Conservation (phyloP, 169 alveolate species). For the Perkinsus chesapeaki region DNA sequence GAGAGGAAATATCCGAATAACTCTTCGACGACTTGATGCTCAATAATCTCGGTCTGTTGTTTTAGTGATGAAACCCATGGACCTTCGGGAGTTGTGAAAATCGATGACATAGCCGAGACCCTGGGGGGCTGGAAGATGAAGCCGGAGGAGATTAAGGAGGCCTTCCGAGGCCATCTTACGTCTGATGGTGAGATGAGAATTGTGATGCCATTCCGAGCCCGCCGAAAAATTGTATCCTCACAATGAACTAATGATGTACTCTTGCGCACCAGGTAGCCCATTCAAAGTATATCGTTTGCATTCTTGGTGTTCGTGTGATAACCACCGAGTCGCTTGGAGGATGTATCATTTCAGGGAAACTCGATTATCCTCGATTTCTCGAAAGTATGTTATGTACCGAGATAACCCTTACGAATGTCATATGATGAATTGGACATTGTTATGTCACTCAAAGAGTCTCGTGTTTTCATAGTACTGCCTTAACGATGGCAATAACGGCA, state of each 20-base stretch:
- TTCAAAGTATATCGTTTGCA: background rate
- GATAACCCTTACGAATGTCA: background rate
- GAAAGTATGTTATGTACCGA: background rate
- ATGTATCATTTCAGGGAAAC: background rate
- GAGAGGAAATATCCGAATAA: too few relatives aligned
- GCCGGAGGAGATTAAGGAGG: background rate
- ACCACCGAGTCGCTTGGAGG: background rate
- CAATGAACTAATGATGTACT: background rate
- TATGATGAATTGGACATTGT: background rate
- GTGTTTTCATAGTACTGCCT: too few relatives aligned
- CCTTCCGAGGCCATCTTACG: background rate
- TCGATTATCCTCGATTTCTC: background rate
- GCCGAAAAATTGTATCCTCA: background rate
- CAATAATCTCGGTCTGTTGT: background rate
- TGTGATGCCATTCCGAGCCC: too few relatives aligned
- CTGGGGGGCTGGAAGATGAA: background rate
- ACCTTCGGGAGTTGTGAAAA: background rate
- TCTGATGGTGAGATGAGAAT: background rate
- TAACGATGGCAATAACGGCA: too few relatives aligned
- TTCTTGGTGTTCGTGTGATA: background rate
- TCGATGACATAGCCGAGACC: background rate
- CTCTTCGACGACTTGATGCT: too few relatives aligned
- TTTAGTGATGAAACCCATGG: background rate
- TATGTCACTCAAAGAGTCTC: too few relatives aligned
- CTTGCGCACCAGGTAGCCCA: background rate